phyloP scores from a whole-genome alignment of 78 protist genomes.

The Dictyostelium intermedium region DNA sequence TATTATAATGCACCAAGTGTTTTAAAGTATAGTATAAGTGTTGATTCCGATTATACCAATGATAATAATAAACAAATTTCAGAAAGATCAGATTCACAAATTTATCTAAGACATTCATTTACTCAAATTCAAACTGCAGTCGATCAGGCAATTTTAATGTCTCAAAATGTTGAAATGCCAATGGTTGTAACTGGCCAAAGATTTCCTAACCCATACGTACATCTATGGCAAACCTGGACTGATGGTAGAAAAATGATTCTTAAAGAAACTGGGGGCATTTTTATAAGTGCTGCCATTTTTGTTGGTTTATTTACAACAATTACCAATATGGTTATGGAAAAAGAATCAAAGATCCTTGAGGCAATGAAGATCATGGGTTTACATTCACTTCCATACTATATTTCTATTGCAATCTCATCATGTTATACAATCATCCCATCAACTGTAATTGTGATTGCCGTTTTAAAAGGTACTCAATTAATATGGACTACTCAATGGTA shows the following conservation, averaged over 20 bases:
- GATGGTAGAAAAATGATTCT: not conserved
- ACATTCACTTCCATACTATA: constrained; percentile 8
- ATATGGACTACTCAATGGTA: constrained; percentile 8
- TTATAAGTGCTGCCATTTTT: constrained; percentile 19
- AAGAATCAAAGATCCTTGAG: constrained; percentile 16
- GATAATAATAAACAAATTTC: not conserved
- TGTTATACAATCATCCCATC: constrained; percentile 11
- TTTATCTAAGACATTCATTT: not conserved
- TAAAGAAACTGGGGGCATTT: constrained; percentile 7
- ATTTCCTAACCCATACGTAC: constrained; percentile 34
- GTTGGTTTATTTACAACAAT: not conserved
- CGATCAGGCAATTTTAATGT: constrained; percentile 26
- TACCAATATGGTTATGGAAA: constrained; percentile 34
- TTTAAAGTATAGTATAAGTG: not conserved
- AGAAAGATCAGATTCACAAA: not conserved
- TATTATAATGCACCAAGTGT: not conserved
- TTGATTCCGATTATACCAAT: not conserved
- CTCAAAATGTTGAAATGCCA: not conserved
- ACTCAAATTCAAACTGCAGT: constrained; percentile 23
- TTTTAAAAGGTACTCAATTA: not conserved
- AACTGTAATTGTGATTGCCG: not conserved
- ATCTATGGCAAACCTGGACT: constrained; percentile 15
- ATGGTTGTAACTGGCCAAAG: not conserved
- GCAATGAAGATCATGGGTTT: constrained; percentile 63
- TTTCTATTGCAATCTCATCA: not conserved